Base-by-base conservation (phyloP, 495 filamentous ascomycete species). In the Penicillium bovifimosum region DNA sequence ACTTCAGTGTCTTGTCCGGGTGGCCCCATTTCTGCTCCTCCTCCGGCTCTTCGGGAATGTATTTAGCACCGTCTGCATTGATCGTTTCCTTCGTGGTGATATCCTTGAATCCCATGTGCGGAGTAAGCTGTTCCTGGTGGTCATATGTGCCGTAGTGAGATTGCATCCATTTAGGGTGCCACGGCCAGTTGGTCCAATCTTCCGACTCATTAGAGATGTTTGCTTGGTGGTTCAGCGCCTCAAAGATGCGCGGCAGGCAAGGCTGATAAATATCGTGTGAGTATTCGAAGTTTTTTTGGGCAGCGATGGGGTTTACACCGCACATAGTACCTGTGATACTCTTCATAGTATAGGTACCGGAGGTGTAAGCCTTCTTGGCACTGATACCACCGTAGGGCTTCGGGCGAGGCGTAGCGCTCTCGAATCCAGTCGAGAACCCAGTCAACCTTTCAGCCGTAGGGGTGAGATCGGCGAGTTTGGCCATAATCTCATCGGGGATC, bases 331-430 rank as follows among this genome's bases (percentile, higher is more conserved):
- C 75, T 3, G 69, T 57, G 6, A 77, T 39, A 51, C 70, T 75
- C 54, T 79, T 79, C 24, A 78, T 56, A 2, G 76, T 77, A 49
- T 75, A 77, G 9, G 73, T 77, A n/a, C 72, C 71, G 6, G 72
- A 68, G 13, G 74, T 77, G 31, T 68, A 62, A 13, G 65, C 75
- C 10, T 73, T 72, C 16, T 63, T 68, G 9, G 76, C 64, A 36
- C 68, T 76, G 41, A 79, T 61, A 5, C 75, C 71, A 13, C 76
- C 76, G 28, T 68, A 68, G 1, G 58, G 49, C 42, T 69, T 64
- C n/a, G 57, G 65, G 16, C 11, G 39, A 7, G 59, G 58, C 11
- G 46, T 43, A 14, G 63, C 42, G 1, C 62, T 48, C 7, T 45
- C 50, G 52, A 77, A 77, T 1, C 70, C 74, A 2, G 62, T 55